Conservation (phyloP, 257 asterid species). For the Mentha longifolia region DNA sequence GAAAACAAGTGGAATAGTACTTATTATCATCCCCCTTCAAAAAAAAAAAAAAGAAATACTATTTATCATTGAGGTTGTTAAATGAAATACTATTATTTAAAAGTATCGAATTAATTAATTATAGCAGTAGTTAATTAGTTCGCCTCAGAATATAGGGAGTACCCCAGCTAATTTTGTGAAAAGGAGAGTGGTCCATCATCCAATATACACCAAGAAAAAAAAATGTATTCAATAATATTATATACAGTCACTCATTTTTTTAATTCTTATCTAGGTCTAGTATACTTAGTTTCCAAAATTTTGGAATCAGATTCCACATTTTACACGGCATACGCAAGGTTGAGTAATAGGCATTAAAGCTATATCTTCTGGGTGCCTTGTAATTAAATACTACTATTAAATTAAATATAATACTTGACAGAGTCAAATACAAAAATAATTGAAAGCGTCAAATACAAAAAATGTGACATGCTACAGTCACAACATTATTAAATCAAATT, state of each 20-base stretch:
- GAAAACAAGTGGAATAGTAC: not conserved
- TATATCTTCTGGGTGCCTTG: not conserved
- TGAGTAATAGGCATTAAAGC: not conserved
- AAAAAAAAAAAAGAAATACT: too few species aligned
- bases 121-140: conserved; percentile 9
- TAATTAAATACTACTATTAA: not conserved
- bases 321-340: not conserved
- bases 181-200: not conserved
- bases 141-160: not conserved
- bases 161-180: not conserved
- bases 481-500: not conserved
- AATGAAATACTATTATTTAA: not conserved
- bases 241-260: not conserved
- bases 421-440: not conserved
- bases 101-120: not conserved
- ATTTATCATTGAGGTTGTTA: not conserved
- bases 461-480: not conserved
- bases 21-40: too few species aligned
- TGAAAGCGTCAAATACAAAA: too few species aligned
- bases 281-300: too few species aligned
- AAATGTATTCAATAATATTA: not conserved
- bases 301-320: not conserved
- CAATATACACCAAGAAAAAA: not conserved
- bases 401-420: not conserved
- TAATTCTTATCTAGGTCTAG: not conserved